These are phyloP conservation scores for Vitis amurensis DNA, from an alignment of 164 flowering plant species.

Conservation along the genomic window DNA sequence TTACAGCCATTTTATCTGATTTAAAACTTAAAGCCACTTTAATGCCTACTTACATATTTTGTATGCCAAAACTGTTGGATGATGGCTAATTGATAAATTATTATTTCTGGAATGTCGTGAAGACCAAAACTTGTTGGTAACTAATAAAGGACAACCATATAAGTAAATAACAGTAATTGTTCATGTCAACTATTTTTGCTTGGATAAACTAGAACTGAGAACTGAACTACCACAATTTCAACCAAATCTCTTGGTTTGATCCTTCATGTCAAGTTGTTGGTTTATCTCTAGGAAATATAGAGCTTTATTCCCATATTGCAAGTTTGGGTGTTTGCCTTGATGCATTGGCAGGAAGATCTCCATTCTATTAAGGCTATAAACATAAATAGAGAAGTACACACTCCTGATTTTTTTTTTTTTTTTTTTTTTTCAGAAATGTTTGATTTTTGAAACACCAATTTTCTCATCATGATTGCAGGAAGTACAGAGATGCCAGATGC, in stretches of 20 bases:
- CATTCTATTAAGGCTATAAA: too few species aligned
- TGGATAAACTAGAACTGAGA: neutral
- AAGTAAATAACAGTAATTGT: neutral
- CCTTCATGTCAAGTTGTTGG: neutral
- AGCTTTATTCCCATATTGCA: neutral
- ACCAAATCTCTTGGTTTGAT: neutral
- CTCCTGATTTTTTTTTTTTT: too few species aligned
- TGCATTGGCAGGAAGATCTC: too few species aligned
- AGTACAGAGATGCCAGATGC: constrained; percentile 90
- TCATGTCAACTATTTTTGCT: neutral
- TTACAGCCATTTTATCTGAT: neutral
- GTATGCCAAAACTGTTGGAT: too few species aligned
- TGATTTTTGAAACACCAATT: neutral
- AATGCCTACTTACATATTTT: too few species aligned
- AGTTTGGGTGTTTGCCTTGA: neutral
- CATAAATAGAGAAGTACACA: too few species aligned
- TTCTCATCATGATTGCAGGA: constrained; percentile 43
- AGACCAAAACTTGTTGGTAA: neutral
- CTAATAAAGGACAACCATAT: neutral
- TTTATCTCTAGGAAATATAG: neutral
- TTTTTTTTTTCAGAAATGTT: neutral
- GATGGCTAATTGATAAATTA: neutral
- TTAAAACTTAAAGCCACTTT: too few species aligned
- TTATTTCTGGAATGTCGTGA: neutral
- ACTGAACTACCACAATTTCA: neutral